phyloP scores from a whole-genome alignment of 805 yeast species.

The Schizosaccharomyces octosporus region DNA sequence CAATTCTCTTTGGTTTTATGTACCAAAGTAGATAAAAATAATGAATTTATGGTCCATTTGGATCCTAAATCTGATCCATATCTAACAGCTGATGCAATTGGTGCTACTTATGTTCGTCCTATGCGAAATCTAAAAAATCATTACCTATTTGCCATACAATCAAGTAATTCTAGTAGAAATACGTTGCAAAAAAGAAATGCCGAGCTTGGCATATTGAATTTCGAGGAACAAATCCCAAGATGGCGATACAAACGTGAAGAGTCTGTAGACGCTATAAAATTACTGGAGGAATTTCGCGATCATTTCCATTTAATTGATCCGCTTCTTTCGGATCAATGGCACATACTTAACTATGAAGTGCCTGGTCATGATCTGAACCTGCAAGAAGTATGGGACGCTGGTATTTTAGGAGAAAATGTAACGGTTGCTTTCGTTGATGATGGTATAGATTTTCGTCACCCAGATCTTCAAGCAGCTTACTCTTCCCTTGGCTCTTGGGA shows the following conservation, averaged over 20 bases:
- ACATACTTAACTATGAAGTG: conserved; percentile 43
- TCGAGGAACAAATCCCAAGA: background rate
- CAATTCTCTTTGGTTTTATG: background rate
- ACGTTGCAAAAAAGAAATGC: background rate
- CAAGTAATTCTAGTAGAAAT: background rate
- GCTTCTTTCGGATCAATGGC: conserved; percentile 71
- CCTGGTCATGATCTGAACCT: conserved; percentile 78
- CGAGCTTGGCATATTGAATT: background rate
- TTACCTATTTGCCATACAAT: background rate
- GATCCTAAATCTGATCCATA: background rate
- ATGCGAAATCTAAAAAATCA: background rate
- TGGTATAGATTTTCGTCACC: conserved; percentile 64
- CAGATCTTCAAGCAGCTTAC: conserved; percentile 44
- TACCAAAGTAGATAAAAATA: background rate
- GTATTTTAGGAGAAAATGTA: conserved; percentile 45
- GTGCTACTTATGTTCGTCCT: background rate
- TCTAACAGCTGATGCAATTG: background rate
- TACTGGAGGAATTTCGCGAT: conserved; percentile 8
- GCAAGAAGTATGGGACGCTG: conserved; percentile 58
- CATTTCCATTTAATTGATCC: conserved; percentile 61
- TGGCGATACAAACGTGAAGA: background rate
- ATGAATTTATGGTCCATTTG: background rate
- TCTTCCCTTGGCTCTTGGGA: conserved; percentile 68
- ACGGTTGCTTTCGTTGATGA: conserved; percentile 84
- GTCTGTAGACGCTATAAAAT: background rate